These are phyloP conservation scores for Aspergillus coremiiformis DNA, from an alignment of 495 filamentous ascomycete genomes.

Conservation along the genomic window DNA sequence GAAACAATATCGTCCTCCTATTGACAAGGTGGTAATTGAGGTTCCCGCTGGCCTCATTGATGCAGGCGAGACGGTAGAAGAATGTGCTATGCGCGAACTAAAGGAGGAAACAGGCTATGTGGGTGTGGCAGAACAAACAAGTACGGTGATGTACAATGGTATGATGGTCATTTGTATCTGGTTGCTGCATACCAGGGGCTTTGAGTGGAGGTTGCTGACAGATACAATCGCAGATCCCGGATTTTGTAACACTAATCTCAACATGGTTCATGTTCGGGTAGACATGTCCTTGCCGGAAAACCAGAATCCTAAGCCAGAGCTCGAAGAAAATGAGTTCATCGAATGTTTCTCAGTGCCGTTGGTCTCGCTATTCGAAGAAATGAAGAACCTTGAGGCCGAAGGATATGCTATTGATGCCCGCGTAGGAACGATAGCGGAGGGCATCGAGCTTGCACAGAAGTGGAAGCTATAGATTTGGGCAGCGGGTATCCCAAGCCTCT, in stretches of 20 bases:
- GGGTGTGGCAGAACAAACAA: slow-evolving; percentile 57
- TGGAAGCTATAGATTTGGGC: slow-evolving; percentile 37
- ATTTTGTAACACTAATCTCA: slow-evolving; percentile 84
- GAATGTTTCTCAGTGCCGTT: slow-evolving; percentile 72
- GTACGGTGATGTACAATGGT: slow-evolving; percentile 83
- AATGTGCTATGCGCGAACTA: slow-evolving; percentile 79
- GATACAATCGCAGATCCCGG: slow-evolving; percentile 46
- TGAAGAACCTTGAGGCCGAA: slow-evolving; percentile 59
- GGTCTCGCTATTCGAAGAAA: slow-evolving; percentile 56
- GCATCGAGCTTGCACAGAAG: slow-evolving; percentile 69
- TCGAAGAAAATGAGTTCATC: slow-evolving; percentile 89
- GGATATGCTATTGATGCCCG: slow-evolving; percentile 83
- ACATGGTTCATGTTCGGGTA: slow-evolving; percentile 73
- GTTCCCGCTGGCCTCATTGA: slow-evolving; percentile 84
- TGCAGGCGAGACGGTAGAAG: slow-evolving; percentile 66
- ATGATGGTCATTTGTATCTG: slow-evolving; percentile 12
- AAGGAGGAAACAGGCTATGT: slow-evolving; percentile 93
- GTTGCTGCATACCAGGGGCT: background rate
- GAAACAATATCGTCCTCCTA: slow-evolving; percentile 81
- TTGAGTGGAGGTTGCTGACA: background rate
- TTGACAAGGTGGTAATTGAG: slow-evolving; percentile 72
- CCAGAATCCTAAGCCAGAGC: slow-evolving; percentile 59
- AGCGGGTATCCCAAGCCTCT: background rate
- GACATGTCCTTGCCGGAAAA: slow-evolving; percentile 68
- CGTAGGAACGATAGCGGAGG: slow-evolving; percentile 77